Conservation (phyloP, 352 stramenopile genomes). For the Globisporangium spinosum region DNA sequence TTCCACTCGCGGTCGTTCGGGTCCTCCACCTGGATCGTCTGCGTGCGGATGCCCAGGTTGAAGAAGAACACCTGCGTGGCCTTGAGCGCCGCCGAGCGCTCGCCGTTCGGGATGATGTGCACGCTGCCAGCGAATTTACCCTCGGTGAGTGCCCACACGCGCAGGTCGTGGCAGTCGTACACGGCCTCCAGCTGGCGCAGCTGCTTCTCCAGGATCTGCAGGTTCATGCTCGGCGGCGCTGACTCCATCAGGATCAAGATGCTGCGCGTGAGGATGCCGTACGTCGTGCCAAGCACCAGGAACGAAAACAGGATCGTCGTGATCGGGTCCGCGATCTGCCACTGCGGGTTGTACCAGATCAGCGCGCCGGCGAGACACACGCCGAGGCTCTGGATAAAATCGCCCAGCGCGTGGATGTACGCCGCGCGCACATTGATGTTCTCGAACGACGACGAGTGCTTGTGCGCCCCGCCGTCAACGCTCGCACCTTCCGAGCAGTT, state of each 20-base stretch:
- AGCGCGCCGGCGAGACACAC: conserved; percentile 94
- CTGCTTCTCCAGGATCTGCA: conserved; percentile 53
- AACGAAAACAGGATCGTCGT: conserved; percentile 96
- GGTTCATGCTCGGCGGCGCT: conserved; percentile 65
- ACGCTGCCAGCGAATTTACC: conserved; percentile 88
- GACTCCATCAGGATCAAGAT: conserved; percentile 95
- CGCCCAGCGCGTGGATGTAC: conserved; percentile 96
- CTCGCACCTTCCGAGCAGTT: conserved; percentile 16
- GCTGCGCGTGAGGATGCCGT: conserved; percentile 89
- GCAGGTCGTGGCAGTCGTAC: conserved; percentile 95
- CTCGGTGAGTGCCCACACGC: conserved; percentile 95
- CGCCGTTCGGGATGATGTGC: conserved; percentile 80
- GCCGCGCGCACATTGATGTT: conserved; percentile 97
- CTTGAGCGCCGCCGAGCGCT: conserved; percentile 41
- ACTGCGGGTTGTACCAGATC: conserved; percentile 96
- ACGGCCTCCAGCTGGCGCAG: conserved; percentile 73
- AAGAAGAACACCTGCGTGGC: conserved; percentile 53
- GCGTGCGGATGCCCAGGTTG: conserved; percentile 47
- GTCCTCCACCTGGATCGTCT: conserved; percentile 73
- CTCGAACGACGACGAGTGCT: conserved; percentile 46
- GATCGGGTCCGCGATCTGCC: conserved; percentile 95
- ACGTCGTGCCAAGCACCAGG: conserved; percentile 92
- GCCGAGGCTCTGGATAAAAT: conserved; percentile 96
- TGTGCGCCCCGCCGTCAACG: conserved; percentile 13
- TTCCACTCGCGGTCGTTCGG: conserved; percentile 52